phyloP scores from a whole-genome alignment of 768 basidiomycete genomes.

The Pleurotus citrinopileatus region DNA sequence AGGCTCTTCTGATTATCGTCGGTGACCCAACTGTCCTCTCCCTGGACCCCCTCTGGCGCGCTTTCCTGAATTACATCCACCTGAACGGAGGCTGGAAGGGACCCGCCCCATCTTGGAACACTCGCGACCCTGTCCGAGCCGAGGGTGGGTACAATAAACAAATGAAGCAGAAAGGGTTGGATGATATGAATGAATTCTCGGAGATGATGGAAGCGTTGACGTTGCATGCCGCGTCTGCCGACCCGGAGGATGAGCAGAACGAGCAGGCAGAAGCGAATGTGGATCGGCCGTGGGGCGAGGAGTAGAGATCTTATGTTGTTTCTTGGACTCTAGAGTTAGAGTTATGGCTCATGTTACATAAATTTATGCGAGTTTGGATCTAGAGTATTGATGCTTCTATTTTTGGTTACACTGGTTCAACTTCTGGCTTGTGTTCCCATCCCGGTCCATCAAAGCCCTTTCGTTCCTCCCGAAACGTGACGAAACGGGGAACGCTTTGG shows the following conservation, averaged over 20 bases:
- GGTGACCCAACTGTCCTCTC: slow-evolving; percentile 58
- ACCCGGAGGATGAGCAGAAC: slow-evolving; percentile 19
- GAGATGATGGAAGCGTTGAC: slow-evolving; percentile 31
- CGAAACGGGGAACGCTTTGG: no score
- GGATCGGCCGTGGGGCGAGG: slow-evolving; percentile 40
- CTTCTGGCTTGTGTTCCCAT: no score
- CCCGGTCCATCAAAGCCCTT: no score
- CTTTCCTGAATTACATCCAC: slow-evolving; percentile 58
- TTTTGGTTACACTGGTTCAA: no score
- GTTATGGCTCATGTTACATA: no score
- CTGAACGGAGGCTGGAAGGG: slow-evolving; percentile 54
- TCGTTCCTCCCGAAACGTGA: no score
- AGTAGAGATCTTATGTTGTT: slow-evolving; percentile 29
- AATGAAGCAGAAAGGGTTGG: slow-evolving; percentile 26
- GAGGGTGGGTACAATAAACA: slow-evolving; percentile 37
- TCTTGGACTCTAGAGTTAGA: no score
- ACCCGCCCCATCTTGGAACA: slow-evolving; percentile 48
- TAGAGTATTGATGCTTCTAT: no score
- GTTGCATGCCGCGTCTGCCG: slow-evolving; percentile 41
- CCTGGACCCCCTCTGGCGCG: slow-evolving; percentile 61
- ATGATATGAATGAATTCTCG: slow-evolving; percentile 42
- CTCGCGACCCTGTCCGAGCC: slow-evolving; percentile 31
- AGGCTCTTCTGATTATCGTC: slow-evolving; percentile 57
- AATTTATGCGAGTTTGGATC: no score
- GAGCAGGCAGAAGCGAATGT: slow-evolving; percentile 27